Percentiles rank a stretch among this genome's conserved stretches.
These are phyloP conservation scores for Lodderomyces orthopsilosis DNA, from an alignment of 1,139 yeast genomes.

Conservation along the genomic window DNA sequence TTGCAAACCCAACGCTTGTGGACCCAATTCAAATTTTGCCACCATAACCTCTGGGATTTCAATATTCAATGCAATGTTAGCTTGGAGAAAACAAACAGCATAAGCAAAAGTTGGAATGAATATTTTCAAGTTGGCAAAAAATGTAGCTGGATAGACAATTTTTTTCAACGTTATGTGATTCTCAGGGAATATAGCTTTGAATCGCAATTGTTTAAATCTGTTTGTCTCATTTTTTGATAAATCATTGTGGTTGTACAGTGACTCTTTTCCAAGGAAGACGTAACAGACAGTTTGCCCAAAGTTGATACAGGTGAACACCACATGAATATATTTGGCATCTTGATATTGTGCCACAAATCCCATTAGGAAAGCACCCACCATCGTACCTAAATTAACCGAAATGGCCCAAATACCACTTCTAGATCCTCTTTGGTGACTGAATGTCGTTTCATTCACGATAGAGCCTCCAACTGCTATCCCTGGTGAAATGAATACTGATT, in stretches of 20 bases:
- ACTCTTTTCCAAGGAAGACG: conserved; percentile 19
- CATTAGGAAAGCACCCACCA: conserved; percentile 21
- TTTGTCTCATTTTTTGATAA: conserved; percentile 11
- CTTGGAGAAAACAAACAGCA: conserved; percentile 17
- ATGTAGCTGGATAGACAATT: conserved; percentile 14
- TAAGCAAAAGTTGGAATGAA: conserved; percentile 17
- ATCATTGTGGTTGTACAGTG: conserved; percentile 14
- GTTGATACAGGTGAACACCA: conserved; percentile 18
- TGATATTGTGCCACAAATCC: conserved; percentile 20
- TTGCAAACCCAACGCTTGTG: conserved; percentile 21
- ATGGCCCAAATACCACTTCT: conserved; percentile 21
- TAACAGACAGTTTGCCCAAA: conserved; percentile 16
- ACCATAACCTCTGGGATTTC: conserved; percentile 18
- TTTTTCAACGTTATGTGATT: conserved; percentile 7
- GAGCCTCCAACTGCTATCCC: conserved; percentile 20
- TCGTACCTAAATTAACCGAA: conserved; percentile 19
- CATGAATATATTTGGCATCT: conserved; percentile 15
- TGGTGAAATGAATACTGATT: conserved; percentile 19
- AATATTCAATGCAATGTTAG: conserved; percentile 20
- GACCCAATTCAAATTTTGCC: conserved; percentile 16
- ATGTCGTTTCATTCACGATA: conserved; percentile 18
- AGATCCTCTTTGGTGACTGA: conserved; percentile 21
- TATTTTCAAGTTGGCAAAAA: conserved; percentile 13
- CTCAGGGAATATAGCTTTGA: conserved; percentile 10
- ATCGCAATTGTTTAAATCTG: conserved; percentile 9